These are phyloP conservation scores for Solanum tarijense DNA, from an alignment of 257 asterid species.

Conservation along the genomic window DNA sequence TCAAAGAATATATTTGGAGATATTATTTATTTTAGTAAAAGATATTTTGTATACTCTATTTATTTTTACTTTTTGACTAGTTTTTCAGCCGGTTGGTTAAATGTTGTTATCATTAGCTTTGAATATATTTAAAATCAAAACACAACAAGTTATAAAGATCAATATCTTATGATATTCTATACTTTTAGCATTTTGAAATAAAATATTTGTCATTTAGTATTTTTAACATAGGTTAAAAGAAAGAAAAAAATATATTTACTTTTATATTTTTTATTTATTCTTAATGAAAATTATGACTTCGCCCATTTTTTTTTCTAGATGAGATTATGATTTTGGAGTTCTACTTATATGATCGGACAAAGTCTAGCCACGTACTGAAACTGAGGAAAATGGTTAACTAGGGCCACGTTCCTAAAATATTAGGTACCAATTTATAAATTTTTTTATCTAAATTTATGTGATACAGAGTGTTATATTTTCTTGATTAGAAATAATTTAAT, in stretches of 20 bases:
- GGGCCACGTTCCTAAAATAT: neutral
- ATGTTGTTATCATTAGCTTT: neutral
- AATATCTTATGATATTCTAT: neutral
- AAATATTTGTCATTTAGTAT: neutral
- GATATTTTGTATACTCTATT: neutral
- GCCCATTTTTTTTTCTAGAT: no score
- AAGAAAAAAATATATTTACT: no score
- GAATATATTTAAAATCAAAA: no score
- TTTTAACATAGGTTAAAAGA: neutral
- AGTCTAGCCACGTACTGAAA: neutral
- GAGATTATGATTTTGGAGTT: neutral
- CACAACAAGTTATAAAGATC: no score
- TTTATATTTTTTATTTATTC: neutral
- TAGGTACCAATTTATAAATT: fast-evolving
- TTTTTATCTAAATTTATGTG: no score
- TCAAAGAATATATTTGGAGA: neutral
- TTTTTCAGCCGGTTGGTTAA: neutral
- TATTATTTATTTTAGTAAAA: neutral
- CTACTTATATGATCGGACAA: neutral
- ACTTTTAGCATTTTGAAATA: neutral
- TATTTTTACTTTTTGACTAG: neutral
- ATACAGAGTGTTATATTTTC: no score
- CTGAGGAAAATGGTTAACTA: neutral
- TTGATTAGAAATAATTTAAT: no score
- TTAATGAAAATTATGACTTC: neutral